Evolutionary conservation across 768 basidiomycete species (phyloP).

Genomic region (Suillus subluteus): DNA sequence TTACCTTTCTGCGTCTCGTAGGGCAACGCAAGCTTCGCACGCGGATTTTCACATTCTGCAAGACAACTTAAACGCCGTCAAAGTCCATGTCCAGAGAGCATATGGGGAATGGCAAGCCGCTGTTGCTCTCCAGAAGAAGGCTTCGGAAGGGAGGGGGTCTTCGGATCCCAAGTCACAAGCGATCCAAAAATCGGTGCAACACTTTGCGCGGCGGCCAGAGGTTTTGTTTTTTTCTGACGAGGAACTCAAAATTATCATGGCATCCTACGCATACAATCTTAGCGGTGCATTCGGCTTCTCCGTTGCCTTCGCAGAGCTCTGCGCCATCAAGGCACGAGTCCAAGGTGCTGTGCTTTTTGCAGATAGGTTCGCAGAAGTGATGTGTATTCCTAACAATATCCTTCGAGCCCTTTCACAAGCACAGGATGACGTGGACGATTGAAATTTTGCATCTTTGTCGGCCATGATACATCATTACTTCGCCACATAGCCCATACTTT

Average conservation of each 20-base stretch:
- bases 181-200: conserved; percentile 9
- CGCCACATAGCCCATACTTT: neutral
- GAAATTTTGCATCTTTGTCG: neutral
- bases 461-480: neutral
- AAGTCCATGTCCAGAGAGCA: conserved; percentile 40
- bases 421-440: conserved; percentile 10
- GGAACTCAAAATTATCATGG: conserved; percentile 45
- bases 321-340: conserved; percentile 56
- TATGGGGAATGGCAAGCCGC: conserved; percentile 22
- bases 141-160: conserved; percentile 19
- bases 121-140: conserved; percentile 10
- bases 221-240: conserved; percentile 31
- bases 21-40: conserved; percentile 10
- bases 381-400: conserved; percentile 25
- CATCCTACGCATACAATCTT: conserved; percentile 56
- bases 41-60: conserved; percentile 21
- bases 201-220: conserved; percentile 30
- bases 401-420: conserved; percentile 25
- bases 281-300: conserved; percentile 48
- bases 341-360: conserved; percentile 26
- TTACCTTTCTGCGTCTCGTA: conserved; percentile 35
- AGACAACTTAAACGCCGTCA: conserved; percentile 44
- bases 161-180: conserved; percentile 30
- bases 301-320: conserved; percentile 57
- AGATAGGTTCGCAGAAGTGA: conserved; percentile 27